These are phyloP conservation scores for Chamaecrista fasciculata DNA, from an alignment of 306 rosid species.

Conservation along the genomic window DNA sequence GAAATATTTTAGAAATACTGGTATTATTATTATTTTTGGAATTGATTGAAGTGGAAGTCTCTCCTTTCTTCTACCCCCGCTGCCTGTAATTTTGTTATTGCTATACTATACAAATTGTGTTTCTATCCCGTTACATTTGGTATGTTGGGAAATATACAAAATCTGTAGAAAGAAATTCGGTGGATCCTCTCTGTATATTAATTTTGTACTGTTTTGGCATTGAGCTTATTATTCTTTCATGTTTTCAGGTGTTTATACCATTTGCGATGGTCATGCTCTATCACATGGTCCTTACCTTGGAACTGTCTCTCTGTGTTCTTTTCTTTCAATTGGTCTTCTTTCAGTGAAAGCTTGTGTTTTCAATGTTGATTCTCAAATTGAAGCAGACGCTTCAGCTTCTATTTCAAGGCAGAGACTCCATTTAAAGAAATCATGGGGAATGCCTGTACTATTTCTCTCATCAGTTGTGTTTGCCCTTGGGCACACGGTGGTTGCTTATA, in stretches of 20 bases:
- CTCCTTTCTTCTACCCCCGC: neutral
- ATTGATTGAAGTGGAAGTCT: neutral
- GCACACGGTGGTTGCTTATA: conserved; percentile 89
- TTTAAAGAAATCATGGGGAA: conserved; percentile 98
- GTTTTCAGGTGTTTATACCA: conserved; percentile 83
- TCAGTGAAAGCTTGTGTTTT: conserved; percentile 87
- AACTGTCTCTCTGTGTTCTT: conserved; percentile 78
- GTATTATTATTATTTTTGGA: neutral
- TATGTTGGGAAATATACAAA: neutral
- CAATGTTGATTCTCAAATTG: conserved; percentile 80
- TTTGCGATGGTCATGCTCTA: conserved; percentile 87
- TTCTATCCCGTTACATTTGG: neutral
- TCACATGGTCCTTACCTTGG: conserved; percentile 99
- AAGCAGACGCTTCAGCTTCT: conserved; percentile 79
- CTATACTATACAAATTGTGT: neutral
- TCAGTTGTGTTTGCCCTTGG: conserved; percentile 97
- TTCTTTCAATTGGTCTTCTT: conserved; percentile 70
- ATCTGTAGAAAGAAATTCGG: conserved; percentile 2
- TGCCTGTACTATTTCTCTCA: conserved; percentile 92
- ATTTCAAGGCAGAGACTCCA: conserved; percentile 75
- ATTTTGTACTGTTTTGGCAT: conserved; percentile 15
- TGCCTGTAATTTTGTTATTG: neutral
- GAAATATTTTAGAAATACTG: neutral
- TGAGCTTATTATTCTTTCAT: conserved; percentile 1
- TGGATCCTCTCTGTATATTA: conserved; percentile 12